Evolutionary conservation across 805 yeast species (phyloP).

Genomic region (Candida taoyuanica): DNA sequence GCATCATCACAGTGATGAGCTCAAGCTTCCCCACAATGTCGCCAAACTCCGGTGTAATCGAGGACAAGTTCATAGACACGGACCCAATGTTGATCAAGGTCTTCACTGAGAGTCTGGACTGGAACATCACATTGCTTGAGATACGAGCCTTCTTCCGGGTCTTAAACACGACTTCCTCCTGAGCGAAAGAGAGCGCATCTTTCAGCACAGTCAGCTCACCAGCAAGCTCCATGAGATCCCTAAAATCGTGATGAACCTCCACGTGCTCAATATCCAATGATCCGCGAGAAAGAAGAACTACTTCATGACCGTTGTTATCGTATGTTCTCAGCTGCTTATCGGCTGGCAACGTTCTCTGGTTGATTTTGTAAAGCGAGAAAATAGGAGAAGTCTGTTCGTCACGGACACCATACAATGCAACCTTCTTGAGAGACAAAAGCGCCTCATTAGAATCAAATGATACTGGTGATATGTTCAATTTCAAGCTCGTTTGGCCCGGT

Average conservation of each 20-base stretch:
- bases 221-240: slow-evolving; percentile 25
- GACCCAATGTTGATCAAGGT: slow-evolving; percentile 9
- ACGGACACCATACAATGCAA: slow-evolving; percentile 19
- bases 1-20: slow-evolving; percentile 10
- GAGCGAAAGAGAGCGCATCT: slow-evolving; percentile 10
- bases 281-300: slow-evolving; percentile 16
- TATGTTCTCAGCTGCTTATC: slow-evolving; percentile 26
- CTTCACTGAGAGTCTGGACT: slow-evolving; percentile 19
- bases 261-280: slow-evolving; percentile 25
- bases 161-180: slow-evolving; percentile 21
- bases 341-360: slow-evolving; percentile 5
- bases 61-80: slow-evolving; percentile 12
- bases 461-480: slow-evolving; percentile 37
- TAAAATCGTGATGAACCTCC: slow-evolving; percentile 24
- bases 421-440: slow-evolving; percentile 31
- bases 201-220: slow-evolving; percentile 5
- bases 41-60: slow-evolving; percentile 32
- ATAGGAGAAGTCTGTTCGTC: slow-evolving; percentile 18
- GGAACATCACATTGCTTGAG: slow-evolving; percentile 16
- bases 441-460: slow-evolving; percentile 36
- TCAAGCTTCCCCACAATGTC: slow-evolving; percentile 21
- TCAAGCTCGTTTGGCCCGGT: slow-evolving; percentile 16
- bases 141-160: slow-evolving; percentile 24
- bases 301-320: slow-evolving; percentile 29
- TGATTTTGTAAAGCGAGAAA: slow-evolving; percentile 23